These are phyloP conservation scores for Fallopia convolvulus DNA, from an alignment of 148 eudicot species.

Conservation along the genomic window DNA sequence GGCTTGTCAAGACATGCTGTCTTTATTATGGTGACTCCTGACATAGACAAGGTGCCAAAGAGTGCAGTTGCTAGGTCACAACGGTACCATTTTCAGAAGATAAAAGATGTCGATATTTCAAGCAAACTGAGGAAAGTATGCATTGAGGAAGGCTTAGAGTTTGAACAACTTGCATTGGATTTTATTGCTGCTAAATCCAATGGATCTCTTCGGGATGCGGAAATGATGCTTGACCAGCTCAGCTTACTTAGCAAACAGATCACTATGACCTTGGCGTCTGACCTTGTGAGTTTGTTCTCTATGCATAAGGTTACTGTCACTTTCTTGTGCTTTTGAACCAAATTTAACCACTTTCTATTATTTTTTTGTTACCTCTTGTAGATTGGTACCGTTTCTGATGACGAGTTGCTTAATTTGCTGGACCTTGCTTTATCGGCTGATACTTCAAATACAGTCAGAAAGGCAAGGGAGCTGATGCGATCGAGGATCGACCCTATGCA, in stretches of 20 bases:
- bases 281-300: constrained; percentile 51
- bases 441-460: constrained; percentile 70
- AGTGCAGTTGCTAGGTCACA: constrained; percentile 56
- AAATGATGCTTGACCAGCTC: constrained; percentile 94
- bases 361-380: constrained; percentile 19
- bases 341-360: neutral
- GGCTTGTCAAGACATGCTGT: constrained; percentile 58
- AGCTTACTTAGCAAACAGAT: constrained; percentile 78
- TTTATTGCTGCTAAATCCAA: constrained; percentile 72
- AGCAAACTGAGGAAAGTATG: constrained; percentile 56
- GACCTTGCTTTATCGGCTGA: constrained; percentile 84
- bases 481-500: constrained; percentile 92
- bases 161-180: constrained; percentile 67
- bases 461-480: constrained; percentile 84
- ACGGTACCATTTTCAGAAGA: constrained; percentile 58
- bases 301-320: neutral
- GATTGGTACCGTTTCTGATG: constrained; percentile 92
- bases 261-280: constrained; percentile 59
- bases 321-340: constrained; percentile 8
- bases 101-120: constrained; percentile 55
- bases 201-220: constrained; percentile 93
- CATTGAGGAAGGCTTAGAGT: constrained; percentile 66
- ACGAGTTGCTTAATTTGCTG: constrained; percentile 71
- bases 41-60: constrained; percentile 69
- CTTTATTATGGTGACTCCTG: constrained; percentile 79